These are phyloP conservation scores for Obba rivulosa DNA, from an alignment of 768 basidiomycete genomes.

Conservation along the genomic window DNA sequence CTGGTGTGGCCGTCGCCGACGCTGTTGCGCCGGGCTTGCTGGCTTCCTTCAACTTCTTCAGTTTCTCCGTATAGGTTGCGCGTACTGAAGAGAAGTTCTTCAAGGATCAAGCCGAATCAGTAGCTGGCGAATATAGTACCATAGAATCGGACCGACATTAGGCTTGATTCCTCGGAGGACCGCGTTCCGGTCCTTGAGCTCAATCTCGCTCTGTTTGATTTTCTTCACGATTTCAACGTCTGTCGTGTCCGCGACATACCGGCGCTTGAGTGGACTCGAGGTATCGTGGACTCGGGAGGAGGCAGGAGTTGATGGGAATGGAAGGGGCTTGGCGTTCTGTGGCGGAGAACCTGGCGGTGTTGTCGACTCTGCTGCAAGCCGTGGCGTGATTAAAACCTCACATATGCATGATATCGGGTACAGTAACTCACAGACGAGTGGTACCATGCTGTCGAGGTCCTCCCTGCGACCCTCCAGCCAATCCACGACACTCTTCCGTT, in stretches of 20 bases:
- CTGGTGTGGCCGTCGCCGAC: slow-evolving; percentile 37
- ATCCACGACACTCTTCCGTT: slow-evolving; percentile 80
- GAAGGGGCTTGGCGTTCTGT: slow-evolving; percentile 13
- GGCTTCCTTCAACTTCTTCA: slow-evolving; percentile 72
- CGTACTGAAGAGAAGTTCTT: slow-evolving; percentile 81
- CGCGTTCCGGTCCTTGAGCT: slow-evolving; percentile 76
- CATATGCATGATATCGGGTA: neutral
- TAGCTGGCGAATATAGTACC: neutral
- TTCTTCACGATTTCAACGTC: slow-evolving; percentile 87
- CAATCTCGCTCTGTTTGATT: slow-evolving; percentile 71
- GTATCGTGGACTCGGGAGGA: slow-evolving; percentile 21
- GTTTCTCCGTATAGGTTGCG: slow-evolving; percentile 61
- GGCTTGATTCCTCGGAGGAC: slow-evolving; percentile 80
- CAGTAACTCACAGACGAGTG: slow-evolving; percentile 35
- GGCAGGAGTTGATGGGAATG: slow-evolving; percentile 13
- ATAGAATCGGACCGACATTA: slow-evolving; percentile 50
- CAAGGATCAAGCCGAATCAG: neutral
- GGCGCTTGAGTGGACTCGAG: slow-evolving; percentile 56
- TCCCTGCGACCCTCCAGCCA: slow-evolving; percentile 65
- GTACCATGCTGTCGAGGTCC: slow-evolving; percentile 47
- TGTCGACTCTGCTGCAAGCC: slow-evolving; percentile 39
- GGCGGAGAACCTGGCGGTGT: slow-evolving; percentile 58
- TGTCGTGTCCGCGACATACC: slow-evolving; percentile 70
- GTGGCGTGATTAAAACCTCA: neutral
- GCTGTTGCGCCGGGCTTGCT: slow-evolving; percentile 44